Conservation (phyloP, 2,329 filamentous ascomycete species). For the Didymellaceae sp. region DNA sequence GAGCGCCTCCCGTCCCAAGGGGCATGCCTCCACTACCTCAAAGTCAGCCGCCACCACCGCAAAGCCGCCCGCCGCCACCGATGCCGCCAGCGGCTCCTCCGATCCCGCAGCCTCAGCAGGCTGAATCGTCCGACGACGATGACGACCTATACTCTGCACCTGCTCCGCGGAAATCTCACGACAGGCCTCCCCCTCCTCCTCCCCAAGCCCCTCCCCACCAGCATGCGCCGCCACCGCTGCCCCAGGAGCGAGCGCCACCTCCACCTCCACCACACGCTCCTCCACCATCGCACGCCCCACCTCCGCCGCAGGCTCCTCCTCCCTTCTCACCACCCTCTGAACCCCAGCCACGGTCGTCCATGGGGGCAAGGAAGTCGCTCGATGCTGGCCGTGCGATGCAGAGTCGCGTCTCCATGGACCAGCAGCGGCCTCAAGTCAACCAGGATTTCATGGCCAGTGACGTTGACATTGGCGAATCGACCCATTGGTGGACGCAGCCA, state of each 20-base stretch:
- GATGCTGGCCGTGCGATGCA: slow-evolving; percentile 65
- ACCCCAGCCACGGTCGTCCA: slow-evolving; percentile 53
- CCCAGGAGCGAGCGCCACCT: slow-evolving; percentile 47
- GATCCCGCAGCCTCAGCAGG: slow-evolving; percentile 34
- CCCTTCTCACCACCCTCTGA: slow-evolving; percentile 49
- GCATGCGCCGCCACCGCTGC: slow-evolving; percentile 47
- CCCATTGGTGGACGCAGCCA: slow-evolving; percentile 86
- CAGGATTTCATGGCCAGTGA: slow-evolving; percentile 88
- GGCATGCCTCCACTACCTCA: slow-evolving; percentile 43
- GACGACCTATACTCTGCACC: slow-evolving; percentile 49
- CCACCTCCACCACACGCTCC: slow-evolving; percentile 40
- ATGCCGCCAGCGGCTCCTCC: slow-evolving; percentile 46
- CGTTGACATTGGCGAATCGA: slow-evolving; percentile 75
- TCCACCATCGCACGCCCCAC: slow-evolving; percentile 50
- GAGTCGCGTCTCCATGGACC: slow-evolving; percentile 73
- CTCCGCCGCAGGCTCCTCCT: slow-evolving; percentile 36
- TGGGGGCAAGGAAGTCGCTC: slow-evolving; percentile 62
- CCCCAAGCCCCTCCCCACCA: slow-evolving; percentile 45
- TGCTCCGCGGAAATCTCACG: slow-evolving; percentile 45
- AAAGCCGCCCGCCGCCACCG: slow-evolving; percentile 39
- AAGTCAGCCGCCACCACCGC: slow-evolving; percentile 38
- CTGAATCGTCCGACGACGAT: slow-evolving; percentile 42
- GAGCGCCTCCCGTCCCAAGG: slow-evolving; percentile 39
- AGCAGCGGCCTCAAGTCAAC: slow-evolving; percentile 69
- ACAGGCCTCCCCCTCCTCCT: slow-evolving; percentile 45